Percentiles rank a stretch among this genome's conserved stretches.
Conservation (phyloP, 495 filamentous ascomycete genomes). For the Cetradonia linearis region DNA sequence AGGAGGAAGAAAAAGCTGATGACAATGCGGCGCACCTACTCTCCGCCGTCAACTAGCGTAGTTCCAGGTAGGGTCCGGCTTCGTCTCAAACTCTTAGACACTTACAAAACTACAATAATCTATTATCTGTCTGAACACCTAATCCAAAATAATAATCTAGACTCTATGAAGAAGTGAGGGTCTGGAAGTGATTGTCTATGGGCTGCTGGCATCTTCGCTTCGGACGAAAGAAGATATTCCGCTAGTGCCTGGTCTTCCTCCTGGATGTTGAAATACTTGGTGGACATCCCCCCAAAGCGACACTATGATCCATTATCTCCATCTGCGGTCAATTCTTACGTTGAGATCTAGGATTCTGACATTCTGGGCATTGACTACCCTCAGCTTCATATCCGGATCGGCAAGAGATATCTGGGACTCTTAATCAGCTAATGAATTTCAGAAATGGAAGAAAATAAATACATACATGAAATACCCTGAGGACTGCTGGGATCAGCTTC, state of each 20-base stretch:
- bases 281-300: not conserved
- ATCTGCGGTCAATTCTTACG: not conserved
- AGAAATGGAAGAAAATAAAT: not conserved
- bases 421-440: not conserved
- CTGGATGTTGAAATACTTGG: not conserved
- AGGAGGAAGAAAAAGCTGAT: not conserved
- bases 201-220: no score
- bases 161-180: no score
- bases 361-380: not conserved
- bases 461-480: conserved; percentile 45
- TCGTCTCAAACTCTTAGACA: no score
- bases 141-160: no score
- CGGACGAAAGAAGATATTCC: not conserved
- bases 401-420: not conserved
- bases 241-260: not conserved
- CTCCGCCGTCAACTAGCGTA: not conserved
- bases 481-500: conserved; percentile 38
- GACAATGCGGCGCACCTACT: not conserved
- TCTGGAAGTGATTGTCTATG: no score
- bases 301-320: not conserved
- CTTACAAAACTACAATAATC: no score
- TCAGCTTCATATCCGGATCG: not conserved
- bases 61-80: no score
- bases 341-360: not conserved
- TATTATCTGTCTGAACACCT: no score